phyloP scores from a whole-genome alignment of 768 basidiomycete genomes.

The Trametes coccinea region DNA sequence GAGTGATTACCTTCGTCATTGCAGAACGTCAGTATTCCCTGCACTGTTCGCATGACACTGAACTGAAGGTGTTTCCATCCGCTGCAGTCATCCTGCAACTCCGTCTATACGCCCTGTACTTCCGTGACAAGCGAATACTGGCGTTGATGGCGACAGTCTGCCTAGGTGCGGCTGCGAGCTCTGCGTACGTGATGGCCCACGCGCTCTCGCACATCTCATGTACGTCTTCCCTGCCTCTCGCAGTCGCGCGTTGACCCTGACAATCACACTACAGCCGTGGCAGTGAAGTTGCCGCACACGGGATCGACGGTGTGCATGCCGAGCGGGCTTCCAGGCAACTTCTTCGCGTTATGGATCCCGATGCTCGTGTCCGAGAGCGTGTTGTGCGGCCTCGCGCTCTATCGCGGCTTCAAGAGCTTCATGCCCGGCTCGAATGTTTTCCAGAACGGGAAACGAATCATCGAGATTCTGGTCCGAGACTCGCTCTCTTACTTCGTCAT shows the following conservation, averaged over 20 bases:
- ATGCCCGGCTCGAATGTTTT: conserved; percentile 35
- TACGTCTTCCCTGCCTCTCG: conserved; percentile 25
- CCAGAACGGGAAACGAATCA: conserved; percentile 44
- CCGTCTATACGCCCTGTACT: conserved; percentile 63
- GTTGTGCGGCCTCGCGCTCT: conserved; percentile 52
- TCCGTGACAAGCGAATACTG: conserved; percentile 51
- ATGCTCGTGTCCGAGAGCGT: conserved; percentile 54
- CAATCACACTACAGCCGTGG: neutral
- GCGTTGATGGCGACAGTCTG: conserved; percentile 46
- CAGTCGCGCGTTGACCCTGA: neutral
- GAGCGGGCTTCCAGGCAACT: conserved; percentile 38
- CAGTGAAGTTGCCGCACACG: conserved; percentile 16
- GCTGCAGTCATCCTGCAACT: conserved; percentile 56
- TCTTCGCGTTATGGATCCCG: conserved; percentile 64
- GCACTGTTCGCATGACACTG: no score
- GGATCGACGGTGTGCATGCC: conserved; percentile 45
- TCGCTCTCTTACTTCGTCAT: conserved; percentile 58
- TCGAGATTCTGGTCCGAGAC: conserved; percentile 54
- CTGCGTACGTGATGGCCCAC: conserved; percentile 50
- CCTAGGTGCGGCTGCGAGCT: conserved; percentile 39
- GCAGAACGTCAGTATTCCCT: conserved; percentile 47
- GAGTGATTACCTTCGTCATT: conserved; percentile 51
- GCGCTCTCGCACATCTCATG: conserved; percentile 44
- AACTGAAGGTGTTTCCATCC: neutral
- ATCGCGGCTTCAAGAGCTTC: conserved; percentile 49